Conservation (phyloP, 106 monocot genomes). For the Iris macrosiphon region DNA sequence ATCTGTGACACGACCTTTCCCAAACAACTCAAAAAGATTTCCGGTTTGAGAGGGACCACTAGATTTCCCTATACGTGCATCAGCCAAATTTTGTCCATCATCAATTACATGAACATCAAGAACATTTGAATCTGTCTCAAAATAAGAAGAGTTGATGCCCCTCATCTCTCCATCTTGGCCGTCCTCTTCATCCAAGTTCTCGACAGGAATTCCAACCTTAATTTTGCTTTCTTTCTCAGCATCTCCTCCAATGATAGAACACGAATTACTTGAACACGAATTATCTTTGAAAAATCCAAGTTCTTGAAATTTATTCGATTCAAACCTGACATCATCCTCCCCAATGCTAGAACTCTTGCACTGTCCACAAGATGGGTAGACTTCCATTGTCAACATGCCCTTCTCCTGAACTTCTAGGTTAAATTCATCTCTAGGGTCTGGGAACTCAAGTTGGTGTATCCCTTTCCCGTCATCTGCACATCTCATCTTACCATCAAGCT, state of each 20-base stretch:
- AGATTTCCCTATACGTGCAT: slow-evolving; percentile 10
- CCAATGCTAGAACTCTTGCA: background rate
- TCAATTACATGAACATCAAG: slow-evolving; percentile 70
- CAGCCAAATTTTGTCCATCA: slow-evolving; percentile 14
- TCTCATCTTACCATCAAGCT: background rate
- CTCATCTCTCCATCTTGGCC: background rate
- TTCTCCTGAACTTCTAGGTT: slow-evolving; percentile 42
- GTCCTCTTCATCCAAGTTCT: background rate
- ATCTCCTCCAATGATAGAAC: slow-evolving; percentile 1
- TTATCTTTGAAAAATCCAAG: background rate
- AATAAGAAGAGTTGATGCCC: slow-evolving; percentile 12
- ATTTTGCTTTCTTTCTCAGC: background rate
- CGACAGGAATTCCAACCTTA: slow-evolving; percentile 3
- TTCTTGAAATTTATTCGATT: background rate
- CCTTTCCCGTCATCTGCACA: background rate
- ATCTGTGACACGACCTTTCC: background rate
- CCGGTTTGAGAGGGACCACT: background rate
- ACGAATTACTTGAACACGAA: slow-evolving; percentile 6
- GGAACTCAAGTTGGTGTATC: background rate
- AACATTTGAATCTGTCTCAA: slow-evolving; percentile 21
- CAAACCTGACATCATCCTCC: background rate
- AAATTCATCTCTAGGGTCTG: slow-evolving; percentile 1
- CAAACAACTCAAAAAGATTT: slow-evolving; percentile 3
- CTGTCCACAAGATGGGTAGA: slow-evolving; percentile 8
- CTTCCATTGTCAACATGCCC: slow-evolving; percentile 26